phyloP scores from a whole-genome alignment of 345 rosid genomes.

The Brassica incana region DNA sequence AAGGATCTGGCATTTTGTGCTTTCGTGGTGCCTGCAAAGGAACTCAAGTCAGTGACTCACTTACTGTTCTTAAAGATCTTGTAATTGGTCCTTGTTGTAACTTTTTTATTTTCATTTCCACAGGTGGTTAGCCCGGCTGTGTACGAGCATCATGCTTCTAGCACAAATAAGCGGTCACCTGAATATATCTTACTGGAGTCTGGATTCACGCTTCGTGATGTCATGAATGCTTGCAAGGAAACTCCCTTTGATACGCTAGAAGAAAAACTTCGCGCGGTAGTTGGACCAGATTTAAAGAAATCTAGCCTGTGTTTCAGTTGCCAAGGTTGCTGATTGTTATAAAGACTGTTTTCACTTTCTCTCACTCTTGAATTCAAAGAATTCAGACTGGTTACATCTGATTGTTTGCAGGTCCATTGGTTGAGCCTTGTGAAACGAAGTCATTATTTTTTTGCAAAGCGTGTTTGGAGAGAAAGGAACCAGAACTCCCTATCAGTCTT shows the following conservation, averaged over 20 bases:
- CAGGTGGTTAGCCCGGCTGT: slow-evolving; percentile 64
- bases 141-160: slow-evolving; percentile 83
- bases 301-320: slow-evolving; percentile 74
- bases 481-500: slow-evolving; percentile 37
- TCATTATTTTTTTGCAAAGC: slow-evolving; percentile 53
- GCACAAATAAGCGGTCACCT: slow-evolving; percentile 81
- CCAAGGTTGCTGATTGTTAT: slow-evolving; percentile 60
- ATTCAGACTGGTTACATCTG: slow-evolving; percentile 13
- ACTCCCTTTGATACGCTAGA: slow-evolving; percentile 62
- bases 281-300: slow-evolving; percentile 55
- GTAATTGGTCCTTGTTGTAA: slow-evolving; percentile 1
- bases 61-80: slow-evolving; percentile 1
- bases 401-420: slow-evolving; percentile 46
- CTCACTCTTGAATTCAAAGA: slow-evolving; percentile 34
- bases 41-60: slow-evolving; percentile 51
- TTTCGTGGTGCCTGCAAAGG: slow-evolving; percentile 71
- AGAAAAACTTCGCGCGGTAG: slow-evolving; percentile 49
- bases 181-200: slow-evolving; percentile 71
- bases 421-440: slow-evolving; percentile 36
- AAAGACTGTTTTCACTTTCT: slow-evolving; percentile 48
- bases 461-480: slow-evolving; percentile 52
- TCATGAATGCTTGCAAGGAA: slow-evolving; percentile 72
- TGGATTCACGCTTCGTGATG: slow-evolving; percentile 77
- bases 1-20: slow-evolving; percentile 67
- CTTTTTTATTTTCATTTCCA: not conserved